Conservation (phyloP, 2,329 filamentous ascomycete species). For the Fusarium pseudonygamai region DNA sequence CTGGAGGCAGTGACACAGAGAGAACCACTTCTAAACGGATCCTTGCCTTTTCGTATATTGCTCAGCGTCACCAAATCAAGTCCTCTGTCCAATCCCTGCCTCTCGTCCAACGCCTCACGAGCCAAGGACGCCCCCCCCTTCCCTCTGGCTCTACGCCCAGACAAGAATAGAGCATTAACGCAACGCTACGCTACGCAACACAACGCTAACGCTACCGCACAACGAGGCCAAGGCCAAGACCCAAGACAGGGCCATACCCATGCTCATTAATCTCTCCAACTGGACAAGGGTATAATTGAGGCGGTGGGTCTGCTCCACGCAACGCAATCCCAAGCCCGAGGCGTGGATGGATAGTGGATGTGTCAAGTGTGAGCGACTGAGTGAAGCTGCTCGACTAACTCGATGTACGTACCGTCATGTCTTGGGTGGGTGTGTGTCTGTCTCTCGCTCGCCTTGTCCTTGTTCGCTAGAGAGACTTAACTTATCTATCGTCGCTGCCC, state of each 20-base stretch:
- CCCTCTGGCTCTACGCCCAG: conserved; percentile 32
- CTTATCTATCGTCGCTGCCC: conserved; percentile 40
- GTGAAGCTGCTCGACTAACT: not conserved
- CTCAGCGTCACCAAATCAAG: conserved; percentile 54
- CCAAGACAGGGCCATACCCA: conserved; percentile 44
- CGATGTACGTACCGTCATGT: conserved; percentile 36
- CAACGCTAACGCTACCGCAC: conserved; percentile 35
- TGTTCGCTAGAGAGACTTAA: conserved; percentile 34
- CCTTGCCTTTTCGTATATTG: conserved; percentile 61
- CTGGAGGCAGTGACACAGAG: conserved; percentile 45
- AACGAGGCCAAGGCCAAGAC: conserved; percentile 46
- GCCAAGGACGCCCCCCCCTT: conserved; percentile 45
- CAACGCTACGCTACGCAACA: conserved; percentile 24
- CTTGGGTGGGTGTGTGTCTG: conserved; percentile 22
- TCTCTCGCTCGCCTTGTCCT: conserved; percentile 39
- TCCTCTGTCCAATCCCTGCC: conserved; percentile 44
- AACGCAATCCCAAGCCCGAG: conserved; percentile 51
- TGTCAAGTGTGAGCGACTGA: not conserved
- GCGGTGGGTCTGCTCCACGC: conserved; percentile 46
- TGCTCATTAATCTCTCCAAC: conserved; percentile 49
- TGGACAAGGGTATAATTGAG: conserved; percentile 44
- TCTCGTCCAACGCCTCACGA: conserved; percentile 41
- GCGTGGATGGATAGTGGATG: conserved; percentile 27
- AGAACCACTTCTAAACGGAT: conserved; percentile 55
- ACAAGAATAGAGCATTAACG: conserved; percentile 55